A percentile compares a stretch with the other conserved stretches of the same genome.
Evolutionary conservation across 805 yeast genomes (phyloP).

Genomic region (Kuraishia molischiana): DNA sequence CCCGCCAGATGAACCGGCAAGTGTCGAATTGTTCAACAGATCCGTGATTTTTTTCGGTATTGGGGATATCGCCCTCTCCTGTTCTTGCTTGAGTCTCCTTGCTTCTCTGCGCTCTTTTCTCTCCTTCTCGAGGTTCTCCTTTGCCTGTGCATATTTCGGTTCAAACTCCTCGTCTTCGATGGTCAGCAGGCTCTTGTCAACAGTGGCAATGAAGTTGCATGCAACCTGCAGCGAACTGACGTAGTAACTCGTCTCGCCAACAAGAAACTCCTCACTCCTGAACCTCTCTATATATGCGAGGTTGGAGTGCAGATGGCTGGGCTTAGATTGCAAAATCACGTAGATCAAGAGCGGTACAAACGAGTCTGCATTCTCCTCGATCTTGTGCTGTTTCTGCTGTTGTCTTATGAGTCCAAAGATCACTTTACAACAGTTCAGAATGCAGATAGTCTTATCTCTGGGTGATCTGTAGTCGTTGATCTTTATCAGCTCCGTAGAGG

Average conservation of each 20-base stretch:
- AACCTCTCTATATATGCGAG: conserved; percentile 79
- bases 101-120: conserved; percentile 10
- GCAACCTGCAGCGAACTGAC: conserved; percentile 88
- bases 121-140: conserved; percentile 25
- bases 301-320: conserved; percentile 63
- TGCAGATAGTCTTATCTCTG: conserved; percentile 85
- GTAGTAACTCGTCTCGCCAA: conserved; percentile 89
- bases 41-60: conserved; percentile 16
- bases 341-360: conserved; percentile 85
- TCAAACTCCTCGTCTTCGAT: conserved; percentile 51
- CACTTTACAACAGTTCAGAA: conserved; percentile 86
- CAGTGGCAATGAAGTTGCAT: conserved; percentile 60
- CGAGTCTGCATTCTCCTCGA: conserved; percentile 85
- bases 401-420: conserved; percentile 80
- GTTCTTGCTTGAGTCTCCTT: conserved; percentile 4
- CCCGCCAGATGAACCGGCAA: conserved; percentile 1
- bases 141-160: conserved; percentile 33
- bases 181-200: conserved; percentile 49
- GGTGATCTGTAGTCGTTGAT: conserved; percentile 86
- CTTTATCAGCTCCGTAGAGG: conserved; percentile 66
- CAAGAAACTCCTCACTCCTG: conserved; percentile 61
- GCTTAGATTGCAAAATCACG: conserved; percentile 62
- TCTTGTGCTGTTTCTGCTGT: conserved; percentile 21
- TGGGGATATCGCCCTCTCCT: conserved; percentile 9
- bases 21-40: conserved; percentile 5